A percentile compares a stretch with the other conserved stretches of the same genome.
Conservation (phyloP, 176 grass and related monocot species). For the Oryza brachyantha region DNA sequence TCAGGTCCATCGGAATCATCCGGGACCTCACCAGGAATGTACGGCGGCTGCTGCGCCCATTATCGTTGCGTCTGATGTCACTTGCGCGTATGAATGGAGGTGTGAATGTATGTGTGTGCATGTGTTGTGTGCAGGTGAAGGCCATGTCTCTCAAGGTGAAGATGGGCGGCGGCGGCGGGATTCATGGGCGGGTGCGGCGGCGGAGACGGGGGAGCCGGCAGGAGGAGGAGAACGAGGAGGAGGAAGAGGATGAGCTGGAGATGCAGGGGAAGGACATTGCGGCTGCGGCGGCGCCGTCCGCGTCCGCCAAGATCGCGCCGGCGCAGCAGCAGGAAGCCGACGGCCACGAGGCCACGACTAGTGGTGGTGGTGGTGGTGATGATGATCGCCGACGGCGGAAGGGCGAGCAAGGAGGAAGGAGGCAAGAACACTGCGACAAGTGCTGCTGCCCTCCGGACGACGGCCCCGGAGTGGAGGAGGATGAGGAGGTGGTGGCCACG, state of each 20-base stretch:
- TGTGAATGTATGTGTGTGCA: not conserved
- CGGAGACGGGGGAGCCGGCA: not conserved
- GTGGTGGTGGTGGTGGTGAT: not conserved
- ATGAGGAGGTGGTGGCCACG: not conserved
- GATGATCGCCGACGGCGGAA: not conserved
- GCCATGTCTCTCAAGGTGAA: slow-evolving; percentile 43
- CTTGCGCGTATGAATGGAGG: not conserved
- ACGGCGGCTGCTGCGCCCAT: not conserved
- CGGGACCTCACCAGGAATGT: slow-evolving; percentile 42
- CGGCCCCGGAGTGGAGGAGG: slow-evolving; percentile 1
- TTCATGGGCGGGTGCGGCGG: not conserved
- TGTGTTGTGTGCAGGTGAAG: slow-evolving; percentile 46
- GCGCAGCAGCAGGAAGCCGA: slow-evolving; percentile 29
- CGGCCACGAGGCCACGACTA: not conserved
- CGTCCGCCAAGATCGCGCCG: slow-evolving; percentile 53
- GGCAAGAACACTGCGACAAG: slow-evolving; percentile 18
- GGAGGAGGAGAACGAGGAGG: slow-evolving; percentile 1
- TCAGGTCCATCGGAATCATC: slow-evolving; percentile 37
- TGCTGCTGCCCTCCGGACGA: slow-evolving; percentile 18
- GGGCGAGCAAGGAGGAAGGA: not conserved
- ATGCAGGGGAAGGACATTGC: slow-evolving; percentile 16
- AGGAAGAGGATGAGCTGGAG: slow-evolving; percentile 1
- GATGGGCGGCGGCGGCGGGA: slow-evolving; percentile 9
- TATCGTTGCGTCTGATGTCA: too few species aligned
- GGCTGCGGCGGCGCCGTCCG: slow-evolving; percentile 2